Evolutionary conservation across 1,139 yeast genomes (phyloP), one percentile per base, ranked within the genome.

Genomic region (Arxiozyma slooffiae): DNA sequence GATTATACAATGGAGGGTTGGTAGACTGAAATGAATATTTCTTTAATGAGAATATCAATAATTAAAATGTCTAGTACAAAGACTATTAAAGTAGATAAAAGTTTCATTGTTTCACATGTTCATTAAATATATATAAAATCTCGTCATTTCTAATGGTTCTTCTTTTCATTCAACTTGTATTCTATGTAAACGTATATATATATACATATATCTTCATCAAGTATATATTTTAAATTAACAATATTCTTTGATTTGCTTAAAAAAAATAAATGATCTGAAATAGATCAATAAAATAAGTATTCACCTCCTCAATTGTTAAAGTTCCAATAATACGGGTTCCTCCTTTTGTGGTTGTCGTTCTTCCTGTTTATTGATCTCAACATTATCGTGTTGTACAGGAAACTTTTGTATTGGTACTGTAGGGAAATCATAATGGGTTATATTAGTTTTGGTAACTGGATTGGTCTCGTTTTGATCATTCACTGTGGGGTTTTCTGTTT

Each of bases 1-100:
- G 98, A 92, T 63, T 89, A 89, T 66, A 90, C 97, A 40, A 92
- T 90, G 96, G 90, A 88, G 66, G 92, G 88, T 4, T 74, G 83
- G 62, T 82, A 67, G 67, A 22, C 11, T 21, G 21, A 7, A 7
- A 23, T 18, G 37, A 20, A 38, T 5, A 16, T 17, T 17, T 38
- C n/a, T 1, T 17, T 38, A n/a, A n/a, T n/a, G n/a, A n/a, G n/a
- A n/a, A n/a, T n/a, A n/a, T n/a, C n/a, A n/a, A n/a, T n/a, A n/a
- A n/a, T n/a, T n/a, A n/a, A n/a, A n/a, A n/a, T n/a, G n/a, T n/a
- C n/a, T n/a, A n/a, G n/a, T n/a, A n/a, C n/a, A n/a, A n/a, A n/a
- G n/a, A n/a, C n/a, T n/a, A n/a, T n/a, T n/a, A 38, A 38, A 38
- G 4, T 14, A 17, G 16, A 8, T 17, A 38, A 17, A n/a, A 7